Evolutionary conservation across 306 rosid species (phyloP), one percentile per base, ranked within the genome.

Genomic region (Quercus wislizeni): DNA sequence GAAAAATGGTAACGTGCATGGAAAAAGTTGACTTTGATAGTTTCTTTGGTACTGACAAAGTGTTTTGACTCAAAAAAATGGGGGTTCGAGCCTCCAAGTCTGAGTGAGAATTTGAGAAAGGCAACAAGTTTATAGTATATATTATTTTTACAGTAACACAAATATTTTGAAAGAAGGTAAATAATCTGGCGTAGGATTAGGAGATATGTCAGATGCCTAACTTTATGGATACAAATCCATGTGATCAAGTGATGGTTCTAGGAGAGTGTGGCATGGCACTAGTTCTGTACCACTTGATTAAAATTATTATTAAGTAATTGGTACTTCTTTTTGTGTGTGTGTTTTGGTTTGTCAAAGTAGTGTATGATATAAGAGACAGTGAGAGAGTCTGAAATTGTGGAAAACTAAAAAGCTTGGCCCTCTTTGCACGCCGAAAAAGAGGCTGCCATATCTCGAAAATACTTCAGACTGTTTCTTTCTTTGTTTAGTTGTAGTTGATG

Each of bases 201-300:
- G 81, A 84, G 84, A 78, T 79, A 69, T 83, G 76, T 75, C 79
- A 70, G 85, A 31, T 89, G 92, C 88, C 85, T 78, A 31, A 75
- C 89, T 89, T 91, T 89, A 81, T 77, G 89, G 82, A 28, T 80
- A 88, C 93, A 89, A n/a, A 27, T 76, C 56, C 97, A 88, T 89
- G 89, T 86, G 92, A 71, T n/a, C 52, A 55, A 41, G 46, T 41
- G 46, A 54, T 27, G 59, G 55, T 52, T 62, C 81, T 55, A 54
- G 85, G 75, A 80, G 38, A 41, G 65, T 74, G 77, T 78, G 85
- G 74, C 25, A 15, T 33, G 86, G 73, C 56, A 72, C 71, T 54
- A 18, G 7, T 10, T 9, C 35, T 13, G 54, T 20, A 71, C 6
- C 56, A 25, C 67, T 25, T 71, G 31, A 71, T 70, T 76, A 62